Evolutionary conservation across 1,284 basidiomycete genomes (phyloP), one percentile per base, ranked within the genome.

Genomic region (Bjerkandera adusta): DNA sequence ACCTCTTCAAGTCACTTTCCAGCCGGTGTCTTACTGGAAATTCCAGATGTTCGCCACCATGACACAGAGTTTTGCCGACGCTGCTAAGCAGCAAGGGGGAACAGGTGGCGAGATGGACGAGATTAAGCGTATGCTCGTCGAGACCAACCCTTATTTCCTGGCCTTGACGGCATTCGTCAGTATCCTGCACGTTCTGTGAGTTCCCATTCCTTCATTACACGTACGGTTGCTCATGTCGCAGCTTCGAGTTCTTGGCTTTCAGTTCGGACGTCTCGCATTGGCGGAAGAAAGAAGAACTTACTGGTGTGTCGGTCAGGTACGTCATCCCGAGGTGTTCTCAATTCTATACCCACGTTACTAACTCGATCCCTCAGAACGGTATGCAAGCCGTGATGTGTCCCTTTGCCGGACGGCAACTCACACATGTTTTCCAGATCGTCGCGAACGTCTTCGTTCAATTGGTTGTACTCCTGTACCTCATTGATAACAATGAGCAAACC

Each of bases 221-320:
- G 12, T 40, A 44, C 15, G 39, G 26, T 20, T 37, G 25, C 45
- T 46, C 32, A 48, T n/a, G 5, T 18, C 5, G 18, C 52, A 89
- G 87, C 26, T 96, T 96, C 65, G 92, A 97, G 70, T 90, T 97
- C 79, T 72, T 97, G 37, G 94, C 94, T 2, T 97, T 97, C 78
- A 92, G 88, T 62, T 88, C 83, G 26, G 95, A 98, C 61, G 92
- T 99, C 37, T 81, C 84, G 26, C 95, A 98, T 68, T 98, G 95
- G 95, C 78, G 91, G 42, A 83, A 93, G 57, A 96, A 89, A 72
- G 86, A 95, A 51, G 89, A 91, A 60, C 79, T 91, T 67, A 81
- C 83, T 44, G 88, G 88, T n/a, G 86, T 91, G 18, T 91, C 89
- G 49, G 76, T 91, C 55, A 77, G 86, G 86, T 88, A 55, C 60